phyloP scores from a whole-genome alignment of 2,329 filamentous ascomycete species.

The Epichloe sylvatica region DNA sequence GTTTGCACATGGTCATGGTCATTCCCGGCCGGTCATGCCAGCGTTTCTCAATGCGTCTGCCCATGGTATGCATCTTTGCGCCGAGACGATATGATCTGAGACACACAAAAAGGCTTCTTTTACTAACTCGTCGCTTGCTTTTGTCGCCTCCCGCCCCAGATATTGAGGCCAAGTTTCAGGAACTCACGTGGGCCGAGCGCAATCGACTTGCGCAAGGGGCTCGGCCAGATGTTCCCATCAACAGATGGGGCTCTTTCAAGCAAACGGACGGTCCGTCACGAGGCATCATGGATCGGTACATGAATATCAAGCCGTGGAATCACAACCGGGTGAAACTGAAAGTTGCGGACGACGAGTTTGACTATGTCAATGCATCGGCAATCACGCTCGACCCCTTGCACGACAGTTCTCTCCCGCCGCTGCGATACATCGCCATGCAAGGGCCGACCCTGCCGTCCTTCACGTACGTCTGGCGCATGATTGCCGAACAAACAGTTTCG shows the following conservation, averaged over 20 bases:
- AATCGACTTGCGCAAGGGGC: constrained; percentile 28
- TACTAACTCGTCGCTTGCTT: not conserved
- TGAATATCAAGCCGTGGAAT: constrained; percentile 80
- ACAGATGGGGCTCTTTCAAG: constrained; percentile 23
- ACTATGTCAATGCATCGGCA: constrained; percentile 75
- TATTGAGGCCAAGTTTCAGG: constrained; percentile 36
- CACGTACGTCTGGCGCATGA: constrained; percentile 89
- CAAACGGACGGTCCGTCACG: constrained; percentile 18
- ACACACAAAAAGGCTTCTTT: not conserved
- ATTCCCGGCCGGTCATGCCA: constrained; percentile 19
- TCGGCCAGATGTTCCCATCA: constrained; percentile 20
- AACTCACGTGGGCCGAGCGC: constrained; percentile 40
- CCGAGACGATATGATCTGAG: not conserved
- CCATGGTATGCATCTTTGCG: constrained; percentile 16
- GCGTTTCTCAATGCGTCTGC: constrained; percentile 24
- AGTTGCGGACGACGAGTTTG: constrained; percentile 57
- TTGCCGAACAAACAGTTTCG: constrained; percentile 60
- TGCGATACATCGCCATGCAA: constrained; percentile 80
- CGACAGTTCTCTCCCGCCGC: constrained; percentile 23
- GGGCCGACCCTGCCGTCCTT: constrained; percentile 67
- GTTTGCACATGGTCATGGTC: constrained; percentile 2
- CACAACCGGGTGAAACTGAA: constrained; percentile 70
- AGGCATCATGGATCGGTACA: constrained; percentile 59
- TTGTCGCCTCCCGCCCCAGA: constrained; percentile 19
- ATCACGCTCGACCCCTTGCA: constrained; percentile 40